These are phyloP conservation scores for Arthrobotrys entomopaga DNA, from an alignment of 2,329 filamentous ascomycete species.

Conservation along the genomic window DNA sequence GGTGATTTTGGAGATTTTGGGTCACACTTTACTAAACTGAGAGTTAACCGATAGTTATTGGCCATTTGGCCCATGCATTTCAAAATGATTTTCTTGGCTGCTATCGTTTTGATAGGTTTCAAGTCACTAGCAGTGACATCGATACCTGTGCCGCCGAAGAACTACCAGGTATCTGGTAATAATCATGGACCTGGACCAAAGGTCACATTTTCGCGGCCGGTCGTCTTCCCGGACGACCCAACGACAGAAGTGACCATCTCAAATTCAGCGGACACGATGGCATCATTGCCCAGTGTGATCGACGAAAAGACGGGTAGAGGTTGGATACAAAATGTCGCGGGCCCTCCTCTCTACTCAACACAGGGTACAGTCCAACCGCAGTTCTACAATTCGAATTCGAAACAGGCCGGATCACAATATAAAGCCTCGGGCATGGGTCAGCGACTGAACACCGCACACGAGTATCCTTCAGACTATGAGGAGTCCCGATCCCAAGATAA, in stretches of 20 bases:
- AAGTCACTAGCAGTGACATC: neutral
- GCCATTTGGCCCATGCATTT: too few species aligned
- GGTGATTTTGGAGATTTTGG: too few species aligned
- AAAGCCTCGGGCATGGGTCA: too few species aligned
- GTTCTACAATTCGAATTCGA: too few species aligned
- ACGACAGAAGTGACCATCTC: constrained; percentile 2
- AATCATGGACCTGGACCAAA: constrained; percentile 1
- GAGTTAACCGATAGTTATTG: too few species aligned
- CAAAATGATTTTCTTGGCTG: too few species aligned
- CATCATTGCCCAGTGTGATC: constrained; percentile 15
- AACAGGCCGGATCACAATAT: too few species aligned
- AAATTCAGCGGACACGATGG: neutral
- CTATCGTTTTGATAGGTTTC: too few species aligned
- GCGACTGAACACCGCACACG: constrained; percentile 17
- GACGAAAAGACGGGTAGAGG: constrained; percentile 19
- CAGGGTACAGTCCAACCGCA: too few species aligned
- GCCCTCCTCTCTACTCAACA: constrained; percentile 2
- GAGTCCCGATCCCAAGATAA: neutral
- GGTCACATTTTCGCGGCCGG: neutral
- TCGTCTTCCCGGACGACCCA: neutral
- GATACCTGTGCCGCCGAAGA: constrained; percentile 19
- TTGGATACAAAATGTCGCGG: constrained; percentile 22
- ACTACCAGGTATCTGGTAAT: neutral
- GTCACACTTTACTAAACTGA: too few species aligned
- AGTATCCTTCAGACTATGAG: constrained; percentile 9